These are phyloP conservation scores for Metschnikowia sp. DNA, from an alignment of 805 yeast species.

Conservation along the genomic window DNA sequence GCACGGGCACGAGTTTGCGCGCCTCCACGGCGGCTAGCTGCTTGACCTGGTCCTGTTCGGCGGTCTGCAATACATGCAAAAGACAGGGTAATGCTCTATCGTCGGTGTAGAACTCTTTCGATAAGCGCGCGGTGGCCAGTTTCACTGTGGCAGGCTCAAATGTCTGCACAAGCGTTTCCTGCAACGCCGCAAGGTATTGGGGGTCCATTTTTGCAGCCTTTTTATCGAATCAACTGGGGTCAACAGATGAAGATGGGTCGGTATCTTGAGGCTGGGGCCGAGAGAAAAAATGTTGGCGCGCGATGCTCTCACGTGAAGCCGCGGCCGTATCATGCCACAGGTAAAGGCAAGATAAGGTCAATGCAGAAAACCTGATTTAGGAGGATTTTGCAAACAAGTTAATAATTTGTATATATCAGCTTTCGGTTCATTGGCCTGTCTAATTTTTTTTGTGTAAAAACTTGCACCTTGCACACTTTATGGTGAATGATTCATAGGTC, in stretches of 20 bases:
- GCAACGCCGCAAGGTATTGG: constrained; percentile 66
- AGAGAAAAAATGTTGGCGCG: background rate
- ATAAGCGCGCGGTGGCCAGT: constrained; percentile 72
- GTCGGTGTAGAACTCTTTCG: constrained; percentile 69
- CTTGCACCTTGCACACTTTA: no score
- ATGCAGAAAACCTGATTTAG: no score
- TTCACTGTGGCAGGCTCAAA: constrained; percentile 81
- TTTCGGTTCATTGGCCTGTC: no score
- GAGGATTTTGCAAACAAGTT: no score
- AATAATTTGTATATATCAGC: no score
- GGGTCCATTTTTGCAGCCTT: constrained; percentile 53
- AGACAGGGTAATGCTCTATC: constrained; percentile 76
- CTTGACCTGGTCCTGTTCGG: constrained; percentile 66
- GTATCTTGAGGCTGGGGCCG: no score
- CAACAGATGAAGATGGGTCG: background rate
- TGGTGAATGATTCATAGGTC: no score
- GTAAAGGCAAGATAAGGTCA: no score
- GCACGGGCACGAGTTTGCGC: constrained; percentile 69
- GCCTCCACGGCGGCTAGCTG: constrained; percentile 97
- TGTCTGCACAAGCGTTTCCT: constrained; percentile 73
- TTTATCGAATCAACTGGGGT: constrained; percentile 10
- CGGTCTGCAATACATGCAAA: constrained; percentile 73
- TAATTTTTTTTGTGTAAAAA: no score
- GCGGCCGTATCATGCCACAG: no score
- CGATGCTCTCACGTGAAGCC: background rate